Evolutionary conservation across 257 asterid species (phyloP).

Genomic region (Rauvolfia tetraphylla): DNA sequence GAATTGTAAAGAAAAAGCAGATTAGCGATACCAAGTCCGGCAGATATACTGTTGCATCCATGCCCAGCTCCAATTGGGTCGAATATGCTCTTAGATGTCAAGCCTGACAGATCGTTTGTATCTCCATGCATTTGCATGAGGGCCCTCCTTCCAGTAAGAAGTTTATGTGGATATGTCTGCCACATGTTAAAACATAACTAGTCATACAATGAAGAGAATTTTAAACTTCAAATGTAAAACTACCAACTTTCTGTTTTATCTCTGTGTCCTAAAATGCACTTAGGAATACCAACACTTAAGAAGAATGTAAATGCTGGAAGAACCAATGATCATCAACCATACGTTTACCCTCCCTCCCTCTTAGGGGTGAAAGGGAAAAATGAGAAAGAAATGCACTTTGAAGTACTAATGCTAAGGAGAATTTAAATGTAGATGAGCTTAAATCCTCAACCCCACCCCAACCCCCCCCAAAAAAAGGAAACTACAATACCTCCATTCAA

Average conservation of each 20-base stretch:
- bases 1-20: conserved; percentile 14
- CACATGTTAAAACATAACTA: conserved; percentile 16
- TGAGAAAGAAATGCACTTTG: too few relatives aligned
- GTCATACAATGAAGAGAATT: background rate
- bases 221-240: background rate
- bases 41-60: conserved; percentile 89
- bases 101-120: conserved; percentile 31
- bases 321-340: background rate
- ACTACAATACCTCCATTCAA: background rate
- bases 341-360: background rate
- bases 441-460: too few relatives aligned
- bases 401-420: too few relatives aligned
- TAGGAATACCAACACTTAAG: background rate
- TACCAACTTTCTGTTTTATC: background rate
- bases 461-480: background rate
- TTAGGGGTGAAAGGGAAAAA: too few relatives aligned
- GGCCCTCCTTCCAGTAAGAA: conserved; percentile 85
- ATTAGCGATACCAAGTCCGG: conserved; percentile 71
- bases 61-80: conserved; percentile 81
- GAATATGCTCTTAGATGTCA: conserved; percentile 36
- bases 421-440: too few relatives aligned
- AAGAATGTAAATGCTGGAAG: background rate
- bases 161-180: conserved; percentile 85
- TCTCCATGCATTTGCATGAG: conserved; percentile 27
- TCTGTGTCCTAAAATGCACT: background rate